Evolutionary conservation across 768 basidiomycete species (phyloP).

Genomic region (Antrodiella citrinella): DNA sequence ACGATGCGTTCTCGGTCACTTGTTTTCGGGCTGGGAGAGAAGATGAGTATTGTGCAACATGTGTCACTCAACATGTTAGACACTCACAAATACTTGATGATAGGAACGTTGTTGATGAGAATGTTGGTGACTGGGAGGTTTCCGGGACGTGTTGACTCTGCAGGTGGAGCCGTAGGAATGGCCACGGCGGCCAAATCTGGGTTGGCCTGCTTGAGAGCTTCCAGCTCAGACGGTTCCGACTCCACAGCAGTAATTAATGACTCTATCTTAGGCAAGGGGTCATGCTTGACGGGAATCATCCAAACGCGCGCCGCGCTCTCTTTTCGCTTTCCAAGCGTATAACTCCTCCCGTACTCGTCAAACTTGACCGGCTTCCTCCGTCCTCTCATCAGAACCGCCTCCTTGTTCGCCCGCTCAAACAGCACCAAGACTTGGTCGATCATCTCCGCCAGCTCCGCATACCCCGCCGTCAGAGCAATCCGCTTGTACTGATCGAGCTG

Average conservation of each 20-base stretch:
- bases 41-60: background rate
- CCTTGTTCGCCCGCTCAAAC: constrained; percentile 57
- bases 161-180: no score
- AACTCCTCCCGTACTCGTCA: constrained; percentile 78
- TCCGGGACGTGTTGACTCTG: no score
- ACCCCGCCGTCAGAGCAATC: constrained; percentile 52
- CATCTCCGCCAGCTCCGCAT: constrained; percentile 42
- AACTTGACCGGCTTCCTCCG: constrained; percentile 50
- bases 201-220: constrained; percentile 2
- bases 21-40: constrained; percentile 31
- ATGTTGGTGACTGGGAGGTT: constrained; percentile 52
- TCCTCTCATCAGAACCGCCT: constrained; percentile 37
- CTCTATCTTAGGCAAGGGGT: no score
- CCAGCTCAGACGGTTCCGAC: no score
- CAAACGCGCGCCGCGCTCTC: constrained; percentile 87
- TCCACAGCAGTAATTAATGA: no score
- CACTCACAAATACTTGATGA: constrained; percentile 65
- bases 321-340: constrained; percentile 81
- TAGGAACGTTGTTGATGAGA: constrained; percentile 78
- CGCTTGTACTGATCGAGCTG: constrained; percentile 56
- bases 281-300: constrained; percentile 63
- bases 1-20: constrained; percentile 76
- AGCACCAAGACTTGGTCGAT: constrained; percentile 46
- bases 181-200: constrained; percentile 10
- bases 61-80: background rate